phyloP scores from a whole-genome alignment of 176 grass and related monocot genomes.

The Panicum miliaceum region DNA sequence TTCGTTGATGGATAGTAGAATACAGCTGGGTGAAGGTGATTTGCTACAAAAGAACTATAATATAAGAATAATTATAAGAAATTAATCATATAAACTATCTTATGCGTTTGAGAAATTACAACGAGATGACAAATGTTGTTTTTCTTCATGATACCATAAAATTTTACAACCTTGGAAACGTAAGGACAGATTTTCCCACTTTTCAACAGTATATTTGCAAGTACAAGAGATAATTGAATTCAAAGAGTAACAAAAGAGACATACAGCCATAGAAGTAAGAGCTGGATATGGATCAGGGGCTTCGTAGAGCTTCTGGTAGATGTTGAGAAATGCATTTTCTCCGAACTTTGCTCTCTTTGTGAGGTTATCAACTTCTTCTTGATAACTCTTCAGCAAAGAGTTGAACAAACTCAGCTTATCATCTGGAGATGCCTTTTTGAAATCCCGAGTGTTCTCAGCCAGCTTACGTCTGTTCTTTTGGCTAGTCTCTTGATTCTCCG shows the following conservation, averaged over 20 bases:
- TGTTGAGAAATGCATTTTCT: constrained; percentile 99
- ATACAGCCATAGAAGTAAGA: constrained; percentile 95
- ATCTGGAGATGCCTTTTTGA: constrained; percentile 91
- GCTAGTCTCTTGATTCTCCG: constrained; percentile 97
- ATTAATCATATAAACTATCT: neutral
- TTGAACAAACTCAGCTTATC: constrained; percentile 93
- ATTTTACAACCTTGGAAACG: constrained; percentile 22
- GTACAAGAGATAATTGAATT: neutral
- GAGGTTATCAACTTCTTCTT: constrained; percentile 99
- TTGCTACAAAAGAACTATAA: neutral
- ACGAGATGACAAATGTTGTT: constrained; percentile 10
- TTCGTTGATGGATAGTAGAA: neutral
- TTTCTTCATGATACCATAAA: constrained; percentile 22
- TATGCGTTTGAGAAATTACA: neutral
- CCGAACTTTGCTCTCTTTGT: constrained; percentile 99
- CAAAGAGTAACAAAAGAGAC: constrained; percentile 34
- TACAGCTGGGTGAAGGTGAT: neutral
- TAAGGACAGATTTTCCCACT: neutral
- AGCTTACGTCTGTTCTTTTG: constrained; percentile 97
- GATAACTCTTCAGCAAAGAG: constrained; percentile 92
- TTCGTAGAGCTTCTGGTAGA: constrained; percentile 99
- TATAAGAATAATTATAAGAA: too few species aligned
- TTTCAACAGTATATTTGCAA: neutral
- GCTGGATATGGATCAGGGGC: constrained; percentile 98
- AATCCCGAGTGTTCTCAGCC: constrained; percentile 95